Conservation (phyloP, 805 yeast species). For the Lachancea thermotolerans region DNA sequence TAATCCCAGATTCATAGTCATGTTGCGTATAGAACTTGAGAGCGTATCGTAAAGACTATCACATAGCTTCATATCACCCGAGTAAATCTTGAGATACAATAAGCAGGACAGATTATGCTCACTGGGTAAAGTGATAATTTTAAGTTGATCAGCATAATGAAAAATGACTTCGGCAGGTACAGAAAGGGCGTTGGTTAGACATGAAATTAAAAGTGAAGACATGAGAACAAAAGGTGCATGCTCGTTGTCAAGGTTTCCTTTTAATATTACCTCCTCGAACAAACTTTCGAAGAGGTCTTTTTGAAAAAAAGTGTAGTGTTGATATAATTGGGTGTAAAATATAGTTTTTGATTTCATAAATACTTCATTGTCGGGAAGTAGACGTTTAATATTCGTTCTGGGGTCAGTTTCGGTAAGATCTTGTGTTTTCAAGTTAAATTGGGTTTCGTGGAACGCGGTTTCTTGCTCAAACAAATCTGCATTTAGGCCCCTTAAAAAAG, state of each 20-base stretch:
- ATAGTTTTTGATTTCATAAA: not conserved
- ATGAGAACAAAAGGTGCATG: not conserved
- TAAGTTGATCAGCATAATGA: not conserved
- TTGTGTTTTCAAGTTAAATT: not conserved
- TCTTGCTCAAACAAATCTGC: slow-evolving; percentile 5
- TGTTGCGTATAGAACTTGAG: not conserved
- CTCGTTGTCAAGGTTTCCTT: not conserved
- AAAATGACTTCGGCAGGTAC: not conserved
- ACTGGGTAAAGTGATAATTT: not conserved
- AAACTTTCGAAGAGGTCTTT: not conserved
- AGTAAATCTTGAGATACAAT: slow-evolving; percentile 3
- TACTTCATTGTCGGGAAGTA: not conserved
- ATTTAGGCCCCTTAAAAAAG: not conserved
- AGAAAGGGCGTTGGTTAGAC: slow-evolving; percentile 1
- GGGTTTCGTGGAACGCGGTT: not conserved
- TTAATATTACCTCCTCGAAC: not conserved
- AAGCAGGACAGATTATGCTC: slow-evolving; percentile 6
- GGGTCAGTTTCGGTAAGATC: not conserved
- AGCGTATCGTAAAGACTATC: not conserved
- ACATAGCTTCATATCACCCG: not conserved
- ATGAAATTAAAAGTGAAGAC: not conserved
- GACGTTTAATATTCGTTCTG: not conserved
- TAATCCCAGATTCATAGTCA: slow-evolving; percentile 5
- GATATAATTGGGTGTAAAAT: not conserved
- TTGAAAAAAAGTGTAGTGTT: slow-evolving; percentile 2